Base-by-base conservation (phyloP, 139 green algal species). In the Coelastrella sp. region DNA sequence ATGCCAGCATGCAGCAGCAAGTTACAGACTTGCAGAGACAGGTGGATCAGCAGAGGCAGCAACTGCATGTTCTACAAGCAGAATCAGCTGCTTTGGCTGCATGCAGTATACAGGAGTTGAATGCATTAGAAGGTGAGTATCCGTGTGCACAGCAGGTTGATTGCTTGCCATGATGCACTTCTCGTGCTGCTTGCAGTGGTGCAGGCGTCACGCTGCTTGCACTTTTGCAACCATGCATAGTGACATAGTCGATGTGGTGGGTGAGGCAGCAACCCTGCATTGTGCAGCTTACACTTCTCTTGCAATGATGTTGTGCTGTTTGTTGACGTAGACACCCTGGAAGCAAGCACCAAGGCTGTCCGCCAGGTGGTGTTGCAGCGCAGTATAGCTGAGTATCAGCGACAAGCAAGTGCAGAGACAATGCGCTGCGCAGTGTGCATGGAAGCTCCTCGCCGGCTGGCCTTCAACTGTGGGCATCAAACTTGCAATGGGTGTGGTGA, bases 401-500 rank as follows among this genome's bases (percentile, higher is more conserved):
- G 59, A 57, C 38, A 79, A 11, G 60, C 48, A 7, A 67, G 25
- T 15, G 81, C 51, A 15, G 89, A 87, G 69, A 51, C 74, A 60
- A 57, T 66, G 32, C 21, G 34, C 21, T 92, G 89, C 62, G 72
- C 82, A 23, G 60, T 92, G 59, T 92, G 89, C 82, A 86, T 92
- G 80, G 89, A 92, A 75, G 37, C 35, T 1, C 81, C 81, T 7
- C 69, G 81, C 27, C 50, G 51, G 4, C 48, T 92, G 15, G 89
- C 86, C 4, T 92, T 91, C 85, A 87, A 88, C 84, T 92, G 89
- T 83, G 89, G 89, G 8, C 89, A 92, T 59, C 87, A 90, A 72
- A 83, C 48, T 30, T 92, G 89, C 82, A 63, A 72, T 27, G n/a
- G 25, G 3, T 92, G 89, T 79, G 71, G 67, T 37, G 81, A 35